Evolutionary conservation across 1,139 yeast species (phyloP).

Genomic region (Chernovozyma aurita): DNA sequence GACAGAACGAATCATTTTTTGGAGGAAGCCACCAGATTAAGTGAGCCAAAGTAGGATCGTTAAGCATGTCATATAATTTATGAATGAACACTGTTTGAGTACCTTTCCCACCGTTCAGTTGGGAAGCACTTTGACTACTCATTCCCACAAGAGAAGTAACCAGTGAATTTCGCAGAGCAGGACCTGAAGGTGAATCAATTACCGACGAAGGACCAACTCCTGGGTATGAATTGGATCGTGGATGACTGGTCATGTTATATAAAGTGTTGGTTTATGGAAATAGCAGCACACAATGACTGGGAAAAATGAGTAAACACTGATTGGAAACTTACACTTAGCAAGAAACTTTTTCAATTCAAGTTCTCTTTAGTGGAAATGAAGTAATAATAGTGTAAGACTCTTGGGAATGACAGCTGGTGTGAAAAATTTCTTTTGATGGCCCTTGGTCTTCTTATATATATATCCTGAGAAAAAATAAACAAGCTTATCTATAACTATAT

Average conservation of each 20-base stretch:
- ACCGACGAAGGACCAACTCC: constrained; percentile 2
- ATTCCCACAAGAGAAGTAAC: constrained; percentile 3
- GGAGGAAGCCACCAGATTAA: constrained; percentile 41
- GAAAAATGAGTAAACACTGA: no score
- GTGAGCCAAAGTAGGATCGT: constrained; percentile 46
- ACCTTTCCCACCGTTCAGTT: constrained; percentile 2
- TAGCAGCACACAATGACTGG: no score
- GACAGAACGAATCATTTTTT: constrained; percentile 33
- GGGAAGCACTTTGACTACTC: neutral
- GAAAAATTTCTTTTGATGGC: no score
- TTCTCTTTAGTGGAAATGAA: no score
- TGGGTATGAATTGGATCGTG: constrained; percentile 4
- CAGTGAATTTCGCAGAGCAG: constrained; percentile 5
- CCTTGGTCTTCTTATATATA: no score
- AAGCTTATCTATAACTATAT: no score
- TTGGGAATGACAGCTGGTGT: no score
- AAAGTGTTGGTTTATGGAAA: no score
- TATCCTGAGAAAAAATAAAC: no score
- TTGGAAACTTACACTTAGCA: no score
- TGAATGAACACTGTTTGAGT: constrained; percentile 59
- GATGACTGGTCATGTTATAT: neutral
- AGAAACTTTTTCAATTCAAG: no score
- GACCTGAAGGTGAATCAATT: neutral
- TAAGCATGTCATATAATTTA: constrained; percentile 60
- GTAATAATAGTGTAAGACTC: no score